Percentiles rank a stretch among this genome's conserved stretches.
Conservation (phyloP, 2,329 filamentous ascomycete genomes). For the Akanthomyces muscarius region DNA sequence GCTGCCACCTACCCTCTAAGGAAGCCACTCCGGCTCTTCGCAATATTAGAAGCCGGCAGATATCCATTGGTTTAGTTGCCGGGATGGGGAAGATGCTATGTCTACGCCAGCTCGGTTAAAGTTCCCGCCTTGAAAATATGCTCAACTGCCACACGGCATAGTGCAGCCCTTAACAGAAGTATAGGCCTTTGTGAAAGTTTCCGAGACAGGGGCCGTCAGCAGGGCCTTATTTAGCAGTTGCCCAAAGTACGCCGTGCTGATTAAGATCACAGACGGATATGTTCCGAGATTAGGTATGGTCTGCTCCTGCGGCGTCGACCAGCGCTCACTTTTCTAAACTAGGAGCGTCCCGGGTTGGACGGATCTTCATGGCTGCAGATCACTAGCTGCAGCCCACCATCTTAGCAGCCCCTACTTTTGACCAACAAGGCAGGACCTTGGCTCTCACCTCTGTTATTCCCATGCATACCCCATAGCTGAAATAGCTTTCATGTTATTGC, state of each 20-base stretch:
- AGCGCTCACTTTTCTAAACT: background rate
- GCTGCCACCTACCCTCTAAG: conserved; percentile 13
- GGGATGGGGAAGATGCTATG: background rate
- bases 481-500: background rate
- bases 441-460: background rate
- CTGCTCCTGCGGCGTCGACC: background rate
- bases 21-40: background rate
- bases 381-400: background rate
- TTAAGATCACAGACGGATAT: background rate
- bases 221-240: background rate
- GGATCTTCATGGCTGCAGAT: conserved; percentile 2
- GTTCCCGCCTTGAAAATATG: background rate
- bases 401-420: background rate
- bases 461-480: background rate
- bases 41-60: background rate
- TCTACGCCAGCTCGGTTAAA: background rate
- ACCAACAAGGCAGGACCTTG: conserved; percentile 4
- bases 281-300: background rate
- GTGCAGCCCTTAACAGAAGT: background rate
- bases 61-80: background rate
- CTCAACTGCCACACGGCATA: background rate
- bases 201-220: no score
- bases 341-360: background rate
- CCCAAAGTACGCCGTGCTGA: no score
- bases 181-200: background rate